Percentiles rank a stretch among this genome's conserved stretches.
Evolutionary conservation across 768 basidiomycete species (phyloP).

Genomic region (Naganishia friedmannii): DNA sequence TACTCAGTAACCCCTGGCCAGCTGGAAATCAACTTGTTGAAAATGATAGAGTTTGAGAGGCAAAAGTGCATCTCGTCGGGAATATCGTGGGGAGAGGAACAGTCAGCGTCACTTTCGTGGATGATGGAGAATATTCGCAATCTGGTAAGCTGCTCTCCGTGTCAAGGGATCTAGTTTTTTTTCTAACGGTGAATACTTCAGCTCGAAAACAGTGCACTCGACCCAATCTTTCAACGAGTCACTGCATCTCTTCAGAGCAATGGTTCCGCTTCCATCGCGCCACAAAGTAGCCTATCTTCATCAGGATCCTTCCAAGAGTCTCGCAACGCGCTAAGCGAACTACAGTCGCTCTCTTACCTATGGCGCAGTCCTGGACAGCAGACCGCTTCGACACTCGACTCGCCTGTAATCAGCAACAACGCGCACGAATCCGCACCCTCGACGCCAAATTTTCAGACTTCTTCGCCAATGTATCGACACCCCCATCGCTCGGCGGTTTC

Average conservation of each 20-base stretch:
- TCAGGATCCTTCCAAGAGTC: neutral
- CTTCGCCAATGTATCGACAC: slow-evolving; percentile 11
- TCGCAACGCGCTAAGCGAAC: neutral
- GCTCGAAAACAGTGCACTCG: slow-evolving; percentile 8
- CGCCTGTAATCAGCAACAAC: neutral
- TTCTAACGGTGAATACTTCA: neutral
- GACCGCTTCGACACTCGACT: neutral
- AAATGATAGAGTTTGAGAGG: slow-evolving; percentile 8
- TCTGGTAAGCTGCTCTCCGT: neutral
- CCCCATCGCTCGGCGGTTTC: slow-evolving; percentile 7
- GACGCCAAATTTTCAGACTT: neutral
- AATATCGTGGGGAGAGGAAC: neutral
- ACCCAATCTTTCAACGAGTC: neutral
- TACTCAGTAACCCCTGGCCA: neutral
- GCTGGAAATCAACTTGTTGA: slow-evolving; percentile 17
- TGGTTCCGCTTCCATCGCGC: neutral
- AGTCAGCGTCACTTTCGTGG: neutral
- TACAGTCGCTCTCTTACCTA: neutral
- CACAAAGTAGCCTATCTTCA: neutral
- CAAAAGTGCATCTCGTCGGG: slow-evolving; percentile 2
- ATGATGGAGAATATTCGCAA: slow-evolving; percentile 1
- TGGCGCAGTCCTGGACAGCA: neutral
- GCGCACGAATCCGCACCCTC: neutral
- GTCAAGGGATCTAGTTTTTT: neutral
- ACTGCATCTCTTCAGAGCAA: neutral